Evolutionary conservation across 2,329 filamentous ascomycete species (phyloP), one percentile per base, ranked within the genome.

Genomic region (Cercospora sp.): DNA sequence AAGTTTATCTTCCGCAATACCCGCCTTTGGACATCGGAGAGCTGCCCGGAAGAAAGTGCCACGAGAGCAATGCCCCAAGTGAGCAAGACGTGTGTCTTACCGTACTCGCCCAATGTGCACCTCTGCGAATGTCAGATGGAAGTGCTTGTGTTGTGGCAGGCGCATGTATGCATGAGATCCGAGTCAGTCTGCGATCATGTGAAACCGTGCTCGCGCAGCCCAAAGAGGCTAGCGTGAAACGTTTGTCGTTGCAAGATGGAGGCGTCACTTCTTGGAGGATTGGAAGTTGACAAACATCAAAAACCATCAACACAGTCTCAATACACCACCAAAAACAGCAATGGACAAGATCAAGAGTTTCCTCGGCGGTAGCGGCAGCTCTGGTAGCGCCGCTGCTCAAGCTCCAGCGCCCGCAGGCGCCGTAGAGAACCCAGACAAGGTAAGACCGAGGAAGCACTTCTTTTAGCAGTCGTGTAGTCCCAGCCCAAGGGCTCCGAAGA

Each of bases 331-430:
- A 63, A 55, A 30, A 55, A 45, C 59, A 61, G 48, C 1, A 12
- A 73, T 73, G 71, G 71, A 73, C 59, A 73, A 73, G 62, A 58
- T 73, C 59, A 73, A 72, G 70, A 70, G 70, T 48, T 59, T 73
- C 60, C 68, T 73, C 55, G 65, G 68, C 40, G 68, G 71, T 28
- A 51, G 63, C 59, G 31, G 66, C 69, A 71, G 70, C 65, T 51
- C 68, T 60, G 60, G 61, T 20, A 33, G 51, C 40, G 55, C 53
- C 12, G 20, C 61, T 8, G 53, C 65, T 31, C 53, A 55, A 60
- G 65, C 61, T 30, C 28, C 61, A 53, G 61, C 65, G 10, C 60
- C 65, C 33, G 65, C 55, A 28, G 59, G 59, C 36, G 64, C 58
- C 8, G 64, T 61, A 10, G 64, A 42, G 26, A 55, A 62, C 58